phyloP scores from a whole-genome alignment of 768 basidiomycete species.

The Russula sp. region DNA sequence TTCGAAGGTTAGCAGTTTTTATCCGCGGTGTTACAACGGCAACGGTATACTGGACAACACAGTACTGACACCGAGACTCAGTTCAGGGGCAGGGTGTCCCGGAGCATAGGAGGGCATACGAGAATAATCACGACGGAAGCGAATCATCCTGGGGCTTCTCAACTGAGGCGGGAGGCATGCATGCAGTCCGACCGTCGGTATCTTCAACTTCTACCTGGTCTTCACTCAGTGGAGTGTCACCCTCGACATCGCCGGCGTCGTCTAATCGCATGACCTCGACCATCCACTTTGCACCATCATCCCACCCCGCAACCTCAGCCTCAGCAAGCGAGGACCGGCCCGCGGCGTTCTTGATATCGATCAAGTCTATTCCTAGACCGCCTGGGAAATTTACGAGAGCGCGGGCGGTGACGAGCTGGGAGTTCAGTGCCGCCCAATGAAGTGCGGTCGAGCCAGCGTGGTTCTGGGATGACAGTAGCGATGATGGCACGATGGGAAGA shows the following conservation, averaged over 20 bases:
- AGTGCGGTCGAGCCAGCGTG: constrained; percentile 72
- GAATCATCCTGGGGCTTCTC: background rate
- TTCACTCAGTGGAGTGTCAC: constrained; percentile 20
- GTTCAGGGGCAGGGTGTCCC: background rate
- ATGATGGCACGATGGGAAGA: constrained; percentile 50
- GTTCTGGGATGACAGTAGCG: constrained; percentile 60
- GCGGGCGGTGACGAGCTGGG: constrained; percentile 58
- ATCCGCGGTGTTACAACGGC: no score
- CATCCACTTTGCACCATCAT: constrained; percentile 79
- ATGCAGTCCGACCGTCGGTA: constrained; percentile 63
- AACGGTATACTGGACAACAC: no score
- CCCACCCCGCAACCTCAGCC: constrained; percentile 74
- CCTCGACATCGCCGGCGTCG: constrained; percentile 36
- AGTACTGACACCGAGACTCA: no score
- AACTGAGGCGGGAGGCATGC: constrained; percentile 37
- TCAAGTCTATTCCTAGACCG: constrained; percentile 60
- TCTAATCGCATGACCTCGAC: constrained; percentile 77
- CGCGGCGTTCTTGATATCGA: constrained; percentile 69
- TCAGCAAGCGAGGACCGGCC: constrained; percentile 76
- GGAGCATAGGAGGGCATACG: background rate
- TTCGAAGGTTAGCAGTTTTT: no score
- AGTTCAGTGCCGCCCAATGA: constrained; percentile 89
- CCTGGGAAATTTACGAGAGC: constrained; percentile 49
- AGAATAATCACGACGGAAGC: background rate
- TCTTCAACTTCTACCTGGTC: constrained; percentile 41